Base-by-base conservation (phyloP, 208 protist species). In the Trypanosoma avium region DNA sequence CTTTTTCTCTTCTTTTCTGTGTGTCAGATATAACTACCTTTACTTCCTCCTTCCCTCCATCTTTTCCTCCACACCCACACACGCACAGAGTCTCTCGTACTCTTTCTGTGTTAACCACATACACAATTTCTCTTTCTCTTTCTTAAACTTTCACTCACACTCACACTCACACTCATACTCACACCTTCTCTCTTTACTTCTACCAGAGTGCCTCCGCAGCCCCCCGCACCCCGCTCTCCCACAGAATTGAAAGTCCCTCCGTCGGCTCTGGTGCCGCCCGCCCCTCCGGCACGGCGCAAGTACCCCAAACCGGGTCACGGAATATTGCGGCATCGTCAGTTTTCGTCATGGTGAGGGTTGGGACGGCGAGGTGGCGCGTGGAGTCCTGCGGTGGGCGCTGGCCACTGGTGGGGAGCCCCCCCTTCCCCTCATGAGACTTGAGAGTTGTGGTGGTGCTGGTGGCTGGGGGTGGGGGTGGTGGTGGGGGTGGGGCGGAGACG, bases 271-370 rank as follows among this genome's bases (percentile, higher is more conserved):
- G 21, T 4, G 52, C 10, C 29, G 48, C 2, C 59, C 43, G 54
- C 5, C 30, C 21, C 38, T 61, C 59, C 17, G 43, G 22, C 9
- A 56, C 40, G 9, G 27, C 19, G 33, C 53, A 67, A 3, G 60
- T 40, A 27, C 67, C 67, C 67, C 67, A 73, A 1, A 73, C 60
- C 12, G 52, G 59, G 43, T 73, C 67, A n/a, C 67, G 47, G 45
- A 67, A 67, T 32, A 66, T 52, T 29, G 67, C 43, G 1, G 53
- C 30, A 10, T 73, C 67, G 3, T 73, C 67, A 17, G 17, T 12
- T 24, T 73, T 73, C 26, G 8, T 40, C 13, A 49, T 45, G 12
- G 40, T 24, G 13, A 59, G 22, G 10, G 60, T 27, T 3, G 53
- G 5, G 8, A 45, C 17, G 13, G 36, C 10, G 35, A 67, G 21